phyloP scores from a whole-genome alignment of 345 rosid genomes.

The Eucalyptus sideroxylon region DNA sequence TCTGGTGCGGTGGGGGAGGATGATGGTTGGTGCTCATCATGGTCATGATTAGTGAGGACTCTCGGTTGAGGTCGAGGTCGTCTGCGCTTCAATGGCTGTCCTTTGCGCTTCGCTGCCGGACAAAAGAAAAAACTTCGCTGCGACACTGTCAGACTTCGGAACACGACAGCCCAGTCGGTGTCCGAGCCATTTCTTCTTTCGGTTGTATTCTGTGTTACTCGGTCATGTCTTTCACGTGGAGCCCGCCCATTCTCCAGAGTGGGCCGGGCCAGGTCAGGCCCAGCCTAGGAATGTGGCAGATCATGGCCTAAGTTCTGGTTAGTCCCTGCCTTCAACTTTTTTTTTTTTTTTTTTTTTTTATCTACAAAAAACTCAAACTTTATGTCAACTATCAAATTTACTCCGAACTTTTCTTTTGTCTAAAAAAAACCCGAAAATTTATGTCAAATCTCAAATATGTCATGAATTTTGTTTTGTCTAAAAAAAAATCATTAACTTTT shows the following conservation, averaged over 20 bases:
- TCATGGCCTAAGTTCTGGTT: background rate
- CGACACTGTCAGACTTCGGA: background rate
- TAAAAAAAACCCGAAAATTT: no score
- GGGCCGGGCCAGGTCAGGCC: background rate
- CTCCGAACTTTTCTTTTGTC: no score
- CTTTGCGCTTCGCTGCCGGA: background rate
- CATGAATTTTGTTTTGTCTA: no score
- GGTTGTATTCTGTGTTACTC: background rate
- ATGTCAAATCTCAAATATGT: fast-evolving
- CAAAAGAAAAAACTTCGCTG: background rate
- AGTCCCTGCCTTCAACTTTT: background rate
- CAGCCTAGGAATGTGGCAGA: background rate
- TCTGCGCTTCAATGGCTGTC: background rate
- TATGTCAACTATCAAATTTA: fast-evolving
- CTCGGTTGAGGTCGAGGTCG: background rate
- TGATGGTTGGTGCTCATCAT: background rate
- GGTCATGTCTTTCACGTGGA: background rate
- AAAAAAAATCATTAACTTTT: no score
- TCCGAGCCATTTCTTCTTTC: background rate
- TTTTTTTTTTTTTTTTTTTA: no score
- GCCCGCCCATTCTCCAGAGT: background rate
- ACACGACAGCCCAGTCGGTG: background rate
- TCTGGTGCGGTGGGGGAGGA: background rate
- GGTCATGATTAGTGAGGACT: background rate
- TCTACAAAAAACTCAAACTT: no score